Evolutionary conservation across 163 green algal genomes (phyloP).

Genomic region (Coccomyxa subellipsoidea): DNA sequence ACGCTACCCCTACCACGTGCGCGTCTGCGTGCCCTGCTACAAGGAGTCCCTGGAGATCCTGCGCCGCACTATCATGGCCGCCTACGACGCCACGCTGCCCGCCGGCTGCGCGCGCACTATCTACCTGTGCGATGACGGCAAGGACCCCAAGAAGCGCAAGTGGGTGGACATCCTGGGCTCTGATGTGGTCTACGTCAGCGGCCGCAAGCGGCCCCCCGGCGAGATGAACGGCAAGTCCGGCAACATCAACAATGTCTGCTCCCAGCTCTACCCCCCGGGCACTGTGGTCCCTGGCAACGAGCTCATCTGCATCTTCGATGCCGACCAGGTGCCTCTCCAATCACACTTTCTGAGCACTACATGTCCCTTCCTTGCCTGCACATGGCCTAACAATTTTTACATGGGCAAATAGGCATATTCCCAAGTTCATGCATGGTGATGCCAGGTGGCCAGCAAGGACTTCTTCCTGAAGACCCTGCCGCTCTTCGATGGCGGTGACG

Average conservation of each 20-base stretch:
- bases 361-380: too few species aligned
- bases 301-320: constrained; percentile 69
- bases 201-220: constrained; percentile 47
- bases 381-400: not conserved
- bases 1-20: constrained; percentile 55
- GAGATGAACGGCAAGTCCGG: constrained; percentile 69
- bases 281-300: constrained; percentile 50
- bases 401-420: not conserved
- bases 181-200: constrained; percentile 58
- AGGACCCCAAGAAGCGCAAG: constrained; percentile 59
- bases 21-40: constrained; percentile 80
- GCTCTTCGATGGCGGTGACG: constrained; percentile 49
- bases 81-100: constrained; percentile 31
- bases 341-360: too few species aligned
- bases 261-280: constrained; percentile 47
- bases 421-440: not conserved
- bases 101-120: constrained; percentile 37
- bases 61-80: constrained; percentile 58
- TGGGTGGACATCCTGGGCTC: constrained; percentile 49
- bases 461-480: constrained; percentile 78
- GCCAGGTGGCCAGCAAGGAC: constrained; percentile 73
- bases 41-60: constrained; percentile 77
- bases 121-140: constrained; percentile 64
- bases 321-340: constrained; percentile 25
- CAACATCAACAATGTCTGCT: constrained; percentile 59